Conservation (phyloP, 1,284 basidiomycete species). For the Pseudozyma sp. region DNA sequence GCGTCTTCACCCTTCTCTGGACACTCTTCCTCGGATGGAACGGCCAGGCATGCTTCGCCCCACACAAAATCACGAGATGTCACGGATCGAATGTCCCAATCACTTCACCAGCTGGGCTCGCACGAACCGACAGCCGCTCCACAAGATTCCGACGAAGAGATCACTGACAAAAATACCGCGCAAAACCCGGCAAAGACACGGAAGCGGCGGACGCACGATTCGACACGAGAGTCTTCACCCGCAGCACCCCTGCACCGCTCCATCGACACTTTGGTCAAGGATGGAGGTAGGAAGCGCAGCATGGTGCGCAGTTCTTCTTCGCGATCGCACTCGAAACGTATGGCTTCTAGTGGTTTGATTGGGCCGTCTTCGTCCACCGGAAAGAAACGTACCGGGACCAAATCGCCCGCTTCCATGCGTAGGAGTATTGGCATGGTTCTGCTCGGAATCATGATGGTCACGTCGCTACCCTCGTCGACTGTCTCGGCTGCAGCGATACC, state of each 20-base stretch:
- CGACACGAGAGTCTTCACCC: constrained; percentile 24
- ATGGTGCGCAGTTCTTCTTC: constrained; percentile 25
- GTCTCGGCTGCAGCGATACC: constrained; percentile 8
- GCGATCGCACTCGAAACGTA: constrained; percentile 17
- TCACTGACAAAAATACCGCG: neutral
- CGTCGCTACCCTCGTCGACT: constrained; percentile 11
- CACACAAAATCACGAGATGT: constrained; percentile 3
- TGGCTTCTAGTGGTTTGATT: neutral
- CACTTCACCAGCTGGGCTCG: constrained; percentile 38
- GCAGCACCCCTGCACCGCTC: constrained; percentile 15
- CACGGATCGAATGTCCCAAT: constrained; percentile 18
- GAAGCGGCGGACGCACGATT: constrained; percentile 11
- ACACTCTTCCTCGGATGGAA: constrained; percentile 33
- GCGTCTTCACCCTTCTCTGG: constrained; percentile 16
- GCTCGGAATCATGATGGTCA: constrained; percentile 38
- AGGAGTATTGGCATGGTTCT: constrained; percentile 44
- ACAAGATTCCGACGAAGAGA: neutral
- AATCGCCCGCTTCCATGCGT: constrained; percentile 35
- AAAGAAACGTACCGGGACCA: constrained; percentile 29
- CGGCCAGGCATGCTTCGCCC: constrained; percentile 28
- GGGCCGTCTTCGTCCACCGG: constrained; percentile 4
- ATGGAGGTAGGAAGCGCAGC: constrained; percentile 13
- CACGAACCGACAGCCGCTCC: neutral
- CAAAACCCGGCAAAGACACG: neutral
- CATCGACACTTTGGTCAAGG: constrained; percentile 11